Evolutionary conservation across 2,329 filamentous ascomycete genomes (phyloP).

Genomic region (Ophiostoma perfectum): DNA sequence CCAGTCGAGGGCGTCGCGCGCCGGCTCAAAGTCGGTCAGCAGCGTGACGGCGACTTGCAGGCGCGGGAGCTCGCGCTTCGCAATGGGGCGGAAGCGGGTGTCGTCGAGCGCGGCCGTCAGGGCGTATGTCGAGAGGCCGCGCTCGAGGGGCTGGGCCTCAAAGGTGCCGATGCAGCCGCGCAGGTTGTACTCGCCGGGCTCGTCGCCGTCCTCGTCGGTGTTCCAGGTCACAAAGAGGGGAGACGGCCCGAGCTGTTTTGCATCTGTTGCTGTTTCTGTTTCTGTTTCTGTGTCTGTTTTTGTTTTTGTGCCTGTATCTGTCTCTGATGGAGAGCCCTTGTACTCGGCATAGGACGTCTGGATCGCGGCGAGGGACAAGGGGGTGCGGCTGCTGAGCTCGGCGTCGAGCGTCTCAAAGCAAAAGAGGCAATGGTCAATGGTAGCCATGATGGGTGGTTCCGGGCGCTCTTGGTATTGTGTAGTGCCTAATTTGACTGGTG

Average conservation of each 20-base stretch:
- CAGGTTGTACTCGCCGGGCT: conserved; percentile 56
- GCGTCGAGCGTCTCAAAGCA: conserved; percentile 86
- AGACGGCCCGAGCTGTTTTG: conserved; percentile 33
- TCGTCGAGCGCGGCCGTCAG: conserved; percentile 68
- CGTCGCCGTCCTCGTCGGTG: conserved; percentile 42
- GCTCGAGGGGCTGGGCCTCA: conserved; percentile 64
- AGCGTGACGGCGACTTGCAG: conserved; percentile 70
- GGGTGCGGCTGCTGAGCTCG: conserved; percentile 63
- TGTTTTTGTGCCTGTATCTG: conserved; percentile 24
- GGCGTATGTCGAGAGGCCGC: conserved; percentile 73
- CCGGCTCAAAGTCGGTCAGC: conserved; percentile 76
- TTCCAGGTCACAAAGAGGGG: conserved; percentile 97
- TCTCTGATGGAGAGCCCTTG: conserved; percentile 37
- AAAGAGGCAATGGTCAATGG: conserved; percentile 77
- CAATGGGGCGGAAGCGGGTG: conserved; percentile 55
- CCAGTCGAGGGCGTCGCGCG: conserved; percentile 71
- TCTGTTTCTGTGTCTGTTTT: no score
- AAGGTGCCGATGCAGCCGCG: conserved; percentile 97
- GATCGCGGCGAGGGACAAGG: conserved; percentile 62
- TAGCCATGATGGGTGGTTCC: conserved; percentile 59
- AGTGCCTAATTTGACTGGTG: no score
- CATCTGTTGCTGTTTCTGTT: conserved; percentile 25
- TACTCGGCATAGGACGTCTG: conserved; percentile 58
- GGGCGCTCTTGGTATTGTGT: no score
- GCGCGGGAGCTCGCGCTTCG: conserved; percentile 48